Evolutionary conservation across 495 filamentous ascomycete species (phyloP).

Genomic region (Podospora australis): DNA sequence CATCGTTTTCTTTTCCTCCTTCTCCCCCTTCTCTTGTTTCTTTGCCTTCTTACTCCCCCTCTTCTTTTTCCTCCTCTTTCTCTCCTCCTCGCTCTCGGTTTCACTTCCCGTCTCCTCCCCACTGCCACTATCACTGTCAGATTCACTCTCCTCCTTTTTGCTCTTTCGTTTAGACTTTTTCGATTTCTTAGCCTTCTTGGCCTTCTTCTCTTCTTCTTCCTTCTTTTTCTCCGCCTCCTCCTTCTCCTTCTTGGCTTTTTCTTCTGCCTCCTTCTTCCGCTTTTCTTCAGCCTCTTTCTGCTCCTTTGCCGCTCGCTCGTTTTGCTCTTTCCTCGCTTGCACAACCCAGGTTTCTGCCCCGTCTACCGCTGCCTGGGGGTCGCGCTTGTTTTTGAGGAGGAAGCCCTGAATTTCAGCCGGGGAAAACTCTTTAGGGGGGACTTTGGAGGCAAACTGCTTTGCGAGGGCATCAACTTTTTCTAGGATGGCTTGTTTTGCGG

Average conservation of each 20-base stretch:
- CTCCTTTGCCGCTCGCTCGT: slow-evolving; percentile 42
- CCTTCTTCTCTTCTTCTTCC: slow-evolving; percentile 13
- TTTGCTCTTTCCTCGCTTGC: slow-evolving; percentile 50
- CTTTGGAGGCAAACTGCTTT: slow-evolving; percentile 48
- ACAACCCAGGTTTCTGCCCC: slow-evolving; percentile 54
- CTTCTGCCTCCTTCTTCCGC: slow-evolving; percentile 21
- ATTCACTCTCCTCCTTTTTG: background rate
- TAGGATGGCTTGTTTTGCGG: background rate
- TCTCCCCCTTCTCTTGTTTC: background rate
- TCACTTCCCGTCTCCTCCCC: slow-evolving; percentile 7
- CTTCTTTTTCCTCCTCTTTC: slow-evolving; percentile 11
- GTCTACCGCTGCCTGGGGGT: slow-evolving; percentile 53
- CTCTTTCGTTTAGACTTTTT: slow-evolving; percentile 9
- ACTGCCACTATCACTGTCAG: background rate
- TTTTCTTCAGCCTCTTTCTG: slow-evolving; percentile 28
- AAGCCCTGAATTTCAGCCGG: slow-evolving; percentile 77
- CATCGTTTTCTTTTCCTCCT: background rate
- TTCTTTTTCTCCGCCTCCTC: slow-evolving; percentile 17
- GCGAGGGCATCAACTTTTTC: slow-evolving; percentile 32
- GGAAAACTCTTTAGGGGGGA: slow-evolving; percentile 60
- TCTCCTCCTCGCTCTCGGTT: slow-evolving; percentile 1
- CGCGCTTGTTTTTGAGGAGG: slow-evolving; percentile 60
- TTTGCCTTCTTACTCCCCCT: slow-evolving; percentile 8
- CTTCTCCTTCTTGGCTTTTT: slow-evolving; percentile 23
- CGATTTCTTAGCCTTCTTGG: slow-evolving; percentile 6